These are phyloP conservation scores for Pichia phayaonensis DNA, from an alignment of 805 yeast genomes.

Conservation along the genomic window DNA sequence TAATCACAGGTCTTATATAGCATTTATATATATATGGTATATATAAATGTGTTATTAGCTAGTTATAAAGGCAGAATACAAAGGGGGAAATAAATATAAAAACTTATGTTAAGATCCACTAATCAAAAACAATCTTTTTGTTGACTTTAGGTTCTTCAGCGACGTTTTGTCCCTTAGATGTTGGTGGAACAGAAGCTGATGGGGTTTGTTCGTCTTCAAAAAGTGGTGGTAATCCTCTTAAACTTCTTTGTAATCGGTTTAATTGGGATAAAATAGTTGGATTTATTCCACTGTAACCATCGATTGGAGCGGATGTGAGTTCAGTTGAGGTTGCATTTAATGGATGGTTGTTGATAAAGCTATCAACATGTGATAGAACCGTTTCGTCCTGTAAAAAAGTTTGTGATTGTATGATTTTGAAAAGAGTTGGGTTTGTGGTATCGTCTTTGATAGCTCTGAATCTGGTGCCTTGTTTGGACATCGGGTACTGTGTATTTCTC, in stretches of 20 bases:
- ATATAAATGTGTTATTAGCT: background rate
- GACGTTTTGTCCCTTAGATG: background rate
- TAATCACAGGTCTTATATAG: background rate
- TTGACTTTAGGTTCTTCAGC: constrained; percentile 7
- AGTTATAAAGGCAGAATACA: background rate
- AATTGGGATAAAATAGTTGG: constrained; percentile 26
- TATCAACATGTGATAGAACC: constrained; percentile 9
- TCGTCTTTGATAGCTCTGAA: constrained; percentile 12
- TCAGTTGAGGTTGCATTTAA: background rate
- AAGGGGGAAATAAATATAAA: background rate
- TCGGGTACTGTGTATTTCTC: background rate
- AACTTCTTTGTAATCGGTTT: constrained; percentile 31
- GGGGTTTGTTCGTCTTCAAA: constrained; percentile 18
- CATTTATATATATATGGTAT: background rate
- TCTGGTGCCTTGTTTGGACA: constrained; percentile 9
- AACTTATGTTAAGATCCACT: constrained; percentile 1
- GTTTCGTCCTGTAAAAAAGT: constrained; percentile 12
- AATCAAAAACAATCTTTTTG: constrained; percentile 18
- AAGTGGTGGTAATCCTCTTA: constrained; percentile 32
- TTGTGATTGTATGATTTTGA: constrained; percentile 10
- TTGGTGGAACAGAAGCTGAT: background rate
- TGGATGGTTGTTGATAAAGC: constrained; percentile 7
- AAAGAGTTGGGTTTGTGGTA: constrained; percentile 9
- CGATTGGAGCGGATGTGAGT: background rate
- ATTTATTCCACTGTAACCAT: constrained; percentile 21